These are phyloP conservation scores for Yamadazyma conglobata DNA, from an alignment of 1,139 yeast species.

Conservation along the genomic window DNA sequence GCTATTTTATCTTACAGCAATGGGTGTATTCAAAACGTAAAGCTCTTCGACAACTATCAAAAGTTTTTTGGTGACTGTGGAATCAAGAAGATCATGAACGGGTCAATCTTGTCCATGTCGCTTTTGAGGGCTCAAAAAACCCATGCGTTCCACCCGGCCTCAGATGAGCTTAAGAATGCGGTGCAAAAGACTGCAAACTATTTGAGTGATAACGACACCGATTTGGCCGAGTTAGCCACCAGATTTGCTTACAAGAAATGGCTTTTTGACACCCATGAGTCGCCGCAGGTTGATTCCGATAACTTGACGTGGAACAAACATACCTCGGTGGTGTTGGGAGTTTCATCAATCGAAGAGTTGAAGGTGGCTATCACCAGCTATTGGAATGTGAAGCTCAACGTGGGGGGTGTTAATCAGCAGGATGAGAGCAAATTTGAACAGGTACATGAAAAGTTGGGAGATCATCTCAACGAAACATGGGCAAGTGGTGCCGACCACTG, in stretches of 20 bases:
- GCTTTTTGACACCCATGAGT: constrained; percentile 29
- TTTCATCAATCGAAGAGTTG: constrained; percentile 60
- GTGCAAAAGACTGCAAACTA: constrained; percentile 52
- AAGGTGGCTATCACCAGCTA: constrained; percentile 58
- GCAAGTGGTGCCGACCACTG: constrained; percentile 49
- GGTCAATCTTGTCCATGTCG: constrained; percentile 88
- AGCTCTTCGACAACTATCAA: constrained; percentile 45
- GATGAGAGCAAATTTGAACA: constrained; percentile 44
- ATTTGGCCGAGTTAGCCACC: constrained; percentile 78
- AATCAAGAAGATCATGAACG: constrained; percentile 61
- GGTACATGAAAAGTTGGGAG: constrained; percentile 49
- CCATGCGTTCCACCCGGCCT: constrained; percentile 79
- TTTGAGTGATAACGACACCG: constrained; percentile 43
- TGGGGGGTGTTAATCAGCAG: constrained; percentile 24
- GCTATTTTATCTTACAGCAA: constrained; percentile 77
- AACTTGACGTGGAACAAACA: constrained; percentile 26
- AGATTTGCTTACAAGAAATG: constrained; percentile 69
- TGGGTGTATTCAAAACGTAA: constrained; percentile 78
- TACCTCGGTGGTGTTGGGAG: constrained; percentile 73
- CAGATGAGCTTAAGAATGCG: constrained; percentile 50
- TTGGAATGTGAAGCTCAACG: constrained; percentile 41
- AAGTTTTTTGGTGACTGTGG: constrained; percentile 53
- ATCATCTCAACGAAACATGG: constrained; percentile 70
- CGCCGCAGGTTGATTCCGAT: constrained; percentile 1
- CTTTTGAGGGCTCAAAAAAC: constrained; percentile 66